Evolutionary conservation across 2,329 filamentous ascomycete genomes (phyloP).

Genomic region (Shiraia sp.): DNA sequence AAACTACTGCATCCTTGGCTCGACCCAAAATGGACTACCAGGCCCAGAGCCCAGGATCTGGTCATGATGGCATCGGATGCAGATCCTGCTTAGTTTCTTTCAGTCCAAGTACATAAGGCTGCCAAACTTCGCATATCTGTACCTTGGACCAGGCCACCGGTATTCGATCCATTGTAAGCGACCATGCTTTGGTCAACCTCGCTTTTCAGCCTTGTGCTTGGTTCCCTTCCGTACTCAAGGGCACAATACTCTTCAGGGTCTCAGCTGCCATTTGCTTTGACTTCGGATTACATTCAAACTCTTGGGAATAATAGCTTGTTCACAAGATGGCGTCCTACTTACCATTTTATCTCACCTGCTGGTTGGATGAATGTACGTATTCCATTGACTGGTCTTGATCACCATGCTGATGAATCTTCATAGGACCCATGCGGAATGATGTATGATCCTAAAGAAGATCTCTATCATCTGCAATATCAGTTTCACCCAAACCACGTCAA

Average conservation of each 20-base stretch:
- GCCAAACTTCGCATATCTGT: background rate
- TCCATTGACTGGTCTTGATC: background rate
- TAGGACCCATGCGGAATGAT: slow-evolving; percentile 56
- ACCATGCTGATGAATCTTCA: slow-evolving; percentile 8
- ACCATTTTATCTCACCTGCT: slow-evolving; percentile 53
- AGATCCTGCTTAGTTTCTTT: slow-evolving; percentile 2
- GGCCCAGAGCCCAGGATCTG: slow-evolving; percentile 15
- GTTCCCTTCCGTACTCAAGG: slow-evolving; percentile 13
- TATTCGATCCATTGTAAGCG: slow-evolving; percentile 1
- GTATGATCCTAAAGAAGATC: slow-evolving; percentile 53
- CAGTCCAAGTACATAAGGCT: slow-evolving; percentile 1
- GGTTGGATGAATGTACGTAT: slow-evolving; percentile 52
- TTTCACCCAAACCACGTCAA: slow-evolving; percentile 54
- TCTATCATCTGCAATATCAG: slow-evolving; percentile 60
- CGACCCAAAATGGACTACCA: slow-evolving; percentile 10
- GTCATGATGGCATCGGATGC: slow-evolving; percentile 17
- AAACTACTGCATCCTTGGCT: slow-evolving; percentile 18
- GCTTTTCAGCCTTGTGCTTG: slow-evolving; percentile 31
- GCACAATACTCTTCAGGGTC: slow-evolving; percentile 21
- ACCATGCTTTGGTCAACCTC: slow-evolving; percentile 28
- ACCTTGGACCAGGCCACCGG: background rate
- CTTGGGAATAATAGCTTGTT: slow-evolving; percentile 55
- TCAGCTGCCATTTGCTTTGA: slow-evolving; percentile 29
- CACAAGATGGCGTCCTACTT: slow-evolving; percentile 52
- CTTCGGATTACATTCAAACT: slow-evolving; percentile 28